Percentiles rank a stretch among this genome's conserved stretches.
Conservation (phyloP, 495 filamentous ascomycete genomes). For the Penicillium salamii region DNA sequence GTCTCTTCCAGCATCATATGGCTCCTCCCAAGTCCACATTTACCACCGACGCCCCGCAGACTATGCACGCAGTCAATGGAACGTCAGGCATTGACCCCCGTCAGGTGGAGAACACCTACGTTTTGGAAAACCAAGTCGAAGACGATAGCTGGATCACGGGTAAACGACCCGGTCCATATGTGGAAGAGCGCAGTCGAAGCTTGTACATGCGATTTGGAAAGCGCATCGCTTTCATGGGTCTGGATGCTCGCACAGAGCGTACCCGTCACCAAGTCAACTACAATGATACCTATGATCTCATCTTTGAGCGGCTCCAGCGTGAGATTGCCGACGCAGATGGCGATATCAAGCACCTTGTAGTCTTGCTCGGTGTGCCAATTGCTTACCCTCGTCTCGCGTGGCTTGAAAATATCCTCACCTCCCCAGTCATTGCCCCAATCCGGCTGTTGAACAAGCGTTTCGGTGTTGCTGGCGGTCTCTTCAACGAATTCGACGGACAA, state of each 20-base stretch:
- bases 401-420: conserved; percentile 86
- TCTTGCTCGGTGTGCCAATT: conserved; percentile 89
- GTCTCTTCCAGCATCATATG: conserved; percentile 91
- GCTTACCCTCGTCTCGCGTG: conserved; percentile 92
- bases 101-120: conserved; percentile 66
- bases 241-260: conserved; percentile 89
- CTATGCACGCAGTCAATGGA: conserved; percentile 46
- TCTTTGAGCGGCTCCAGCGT: conserved; percentile 65
- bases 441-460: conserved; percentile 89
- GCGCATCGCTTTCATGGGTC: conserved; percentile 77
- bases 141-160: conserved; percentile 83
- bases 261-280: conserved; percentile 91
- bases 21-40: conserved; percentile 79
- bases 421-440: conserved; percentile 79
- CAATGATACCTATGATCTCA: conserved; percentile 79
- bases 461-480: conserved; percentile 77
- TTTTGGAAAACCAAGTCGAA: conserved; percentile 53
- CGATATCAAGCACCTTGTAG: conserved; percentile 74
- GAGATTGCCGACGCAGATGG: conserved; percentile 62
- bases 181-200: conserved; percentile 74
- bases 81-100: conserved; percentile 57
- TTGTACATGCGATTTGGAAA: conserved; percentile 83
- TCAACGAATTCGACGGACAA: conserved; percentile 90
- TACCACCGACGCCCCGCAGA: conserved; percentile 65
- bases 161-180: conserved; percentile 69